Conservation (phyloP, 2,329 filamentous ascomycete species). For the Immersiporthe knoxdaviesiana region DNA sequence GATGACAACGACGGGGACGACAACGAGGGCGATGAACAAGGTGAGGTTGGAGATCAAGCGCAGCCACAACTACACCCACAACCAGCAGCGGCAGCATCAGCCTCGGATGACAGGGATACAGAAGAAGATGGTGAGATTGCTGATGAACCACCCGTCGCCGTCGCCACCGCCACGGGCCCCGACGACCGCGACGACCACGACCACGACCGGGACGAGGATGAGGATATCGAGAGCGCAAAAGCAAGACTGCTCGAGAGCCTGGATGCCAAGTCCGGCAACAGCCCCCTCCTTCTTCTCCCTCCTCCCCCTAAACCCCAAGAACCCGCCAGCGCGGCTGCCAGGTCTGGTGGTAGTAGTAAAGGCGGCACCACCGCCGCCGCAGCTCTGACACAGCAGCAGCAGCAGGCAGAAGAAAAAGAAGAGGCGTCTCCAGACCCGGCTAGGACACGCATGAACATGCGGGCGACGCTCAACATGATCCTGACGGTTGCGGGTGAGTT, state of each 20-base stretch:
- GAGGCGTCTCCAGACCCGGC: conserved; percentile 37
- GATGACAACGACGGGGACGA: conserved; percentile 37
- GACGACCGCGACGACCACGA: neutral
- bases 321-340: conserved; percentile 20
- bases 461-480: conserved; percentile 88
- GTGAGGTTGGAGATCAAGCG: conserved; percentile 39
- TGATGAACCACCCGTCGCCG: conserved; percentile 32
- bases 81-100: neutral
- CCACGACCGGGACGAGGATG: too few species aligned
- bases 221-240: conserved; percentile 53
- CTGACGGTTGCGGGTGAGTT: conserved; percentile 84
- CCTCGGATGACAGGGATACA: conserved; percentile 34
- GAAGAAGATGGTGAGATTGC: conserved; percentile 44
- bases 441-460: conserved; percentile 54
- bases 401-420: conserved; percentile 23
- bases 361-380: conserved; percentile 18
- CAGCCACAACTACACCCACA: neutral
- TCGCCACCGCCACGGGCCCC: conserved; percentile 33
- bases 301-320: conserved; percentile 17
- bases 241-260: conserved; percentile 52
- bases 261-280: conserved; percentile 33
- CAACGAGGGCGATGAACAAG: conserved; percentile 8
- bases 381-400: too few species aligned
- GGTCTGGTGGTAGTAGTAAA: conserved; percentile 37
- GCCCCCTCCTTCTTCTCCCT: conserved; percentile 8